Conservation (phyloP, 1,139 yeast species). For the Suhomyces coccinellae region DNA sequence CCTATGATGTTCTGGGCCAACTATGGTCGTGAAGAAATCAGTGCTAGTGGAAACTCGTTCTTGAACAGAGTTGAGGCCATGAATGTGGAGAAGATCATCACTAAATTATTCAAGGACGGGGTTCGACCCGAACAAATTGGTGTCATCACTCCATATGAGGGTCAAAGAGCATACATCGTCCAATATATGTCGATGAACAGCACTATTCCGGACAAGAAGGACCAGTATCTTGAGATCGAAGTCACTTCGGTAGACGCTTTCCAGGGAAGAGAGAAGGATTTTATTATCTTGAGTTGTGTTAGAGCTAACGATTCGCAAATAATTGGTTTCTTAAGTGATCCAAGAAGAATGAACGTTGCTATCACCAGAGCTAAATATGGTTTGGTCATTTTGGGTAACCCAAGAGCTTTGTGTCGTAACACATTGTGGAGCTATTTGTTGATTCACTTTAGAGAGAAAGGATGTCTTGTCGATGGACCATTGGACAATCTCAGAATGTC, state of each 20-base stretch:
- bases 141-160: conserved; percentile 92
- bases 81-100: conserved; percentile 80
- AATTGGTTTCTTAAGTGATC: conserved; percentile 87
- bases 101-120: conserved; percentile 77
- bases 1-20: conserved; percentile 98
- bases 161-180: conserved; percentile 81
- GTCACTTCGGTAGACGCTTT: conserved; percentile 94
- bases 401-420: conserved; percentile 71
- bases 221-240: conserved; percentile 71
- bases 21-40: conserved; percentile 85
- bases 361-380: conserved; percentile 91
- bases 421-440: conserved; percentile 78
- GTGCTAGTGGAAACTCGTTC: conserved; percentile 80
- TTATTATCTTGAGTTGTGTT: conserved; percentile 84
- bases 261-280: conserved; percentile 95
- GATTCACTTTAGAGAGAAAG: conserved; percentile 77
- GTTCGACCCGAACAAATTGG: conserved; percentile 82
- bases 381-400: conserved; percentile 79
- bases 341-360: conserved; percentile 90
- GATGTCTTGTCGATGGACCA: conserved; percentile 92
- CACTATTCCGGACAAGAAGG: conserved; percentile 55
- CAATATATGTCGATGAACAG: conserved; percentile 80
- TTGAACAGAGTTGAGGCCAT: conserved; percentile 88
- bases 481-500: conserved; percentile 76
- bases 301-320: conserved; percentile 82